Evolutionary conservation across 2,329 filamentous ascomycete species (phyloP).

Genomic region (Alternaria incomplexa): DNA sequence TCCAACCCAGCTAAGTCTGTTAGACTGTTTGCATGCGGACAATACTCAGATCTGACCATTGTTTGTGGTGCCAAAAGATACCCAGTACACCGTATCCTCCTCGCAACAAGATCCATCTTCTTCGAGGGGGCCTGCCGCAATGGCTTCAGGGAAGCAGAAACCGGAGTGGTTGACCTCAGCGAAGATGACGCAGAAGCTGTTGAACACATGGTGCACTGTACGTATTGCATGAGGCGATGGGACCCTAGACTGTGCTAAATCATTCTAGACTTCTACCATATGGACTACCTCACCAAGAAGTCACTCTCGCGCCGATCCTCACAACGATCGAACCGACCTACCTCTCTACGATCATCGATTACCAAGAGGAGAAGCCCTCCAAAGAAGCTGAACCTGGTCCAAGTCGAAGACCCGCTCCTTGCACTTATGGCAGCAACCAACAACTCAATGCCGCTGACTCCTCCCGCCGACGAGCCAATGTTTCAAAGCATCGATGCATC

Average conservation of each 20-base stretch:
- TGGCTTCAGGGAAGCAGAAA: constrained; percentile 46
- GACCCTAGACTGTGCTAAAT: constrained; percentile 22
- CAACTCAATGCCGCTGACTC: constrained; percentile 31
- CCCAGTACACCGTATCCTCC: constrained; percentile 55
- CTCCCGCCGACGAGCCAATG: constrained; percentile 31
- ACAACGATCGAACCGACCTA: constrained; percentile 32
- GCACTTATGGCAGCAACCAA: constrained; percentile 39
- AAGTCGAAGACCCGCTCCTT: constrained; percentile 49
- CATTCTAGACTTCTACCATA: constrained; percentile 49
- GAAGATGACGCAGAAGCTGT: constrained; percentile 51
- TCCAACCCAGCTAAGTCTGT: constrained; percentile 34
- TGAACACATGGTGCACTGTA: constrained; percentile 52
- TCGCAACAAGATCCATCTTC: constrained; percentile 57
- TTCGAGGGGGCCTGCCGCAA: constrained; percentile 51
- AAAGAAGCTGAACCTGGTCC: constrained; percentile 39
- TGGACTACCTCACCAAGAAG: constrained; percentile 48
- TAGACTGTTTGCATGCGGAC: constrained; percentile 47
- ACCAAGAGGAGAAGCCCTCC: constrained; percentile 18
- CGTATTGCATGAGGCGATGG: constrained; percentile 16
- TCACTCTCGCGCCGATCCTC: constrained; percentile 38
- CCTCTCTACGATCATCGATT: constrained; percentile 26
- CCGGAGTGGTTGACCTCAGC: constrained; percentile 48
- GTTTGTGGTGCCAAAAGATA: constrained; percentile 54
- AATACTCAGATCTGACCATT: constrained; percentile 58
- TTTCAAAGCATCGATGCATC: constrained; percentile 30